Percentiles rank a stretch among this genome's conserved stretches.
Conservation (phyloP, 1,284 basidiomycete species). For the Xerocomus nothofagi region DNA sequence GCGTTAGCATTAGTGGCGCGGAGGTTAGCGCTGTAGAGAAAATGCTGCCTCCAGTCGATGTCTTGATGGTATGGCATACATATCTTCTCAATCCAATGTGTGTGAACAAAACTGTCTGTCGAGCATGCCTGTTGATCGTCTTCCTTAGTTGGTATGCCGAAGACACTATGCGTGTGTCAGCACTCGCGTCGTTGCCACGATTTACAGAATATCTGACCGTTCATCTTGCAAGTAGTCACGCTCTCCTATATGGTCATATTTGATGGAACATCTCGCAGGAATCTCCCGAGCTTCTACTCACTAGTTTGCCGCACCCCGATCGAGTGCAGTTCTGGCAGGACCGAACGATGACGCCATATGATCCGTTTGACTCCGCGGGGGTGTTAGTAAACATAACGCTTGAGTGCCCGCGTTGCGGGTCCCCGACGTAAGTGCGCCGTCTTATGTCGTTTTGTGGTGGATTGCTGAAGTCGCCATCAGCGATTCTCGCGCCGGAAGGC, state of each 20-base stretch:
- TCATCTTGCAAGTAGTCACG: neutral
- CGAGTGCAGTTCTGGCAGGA: neutral
- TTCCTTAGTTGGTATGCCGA: neutral
- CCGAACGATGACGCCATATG: neutral
- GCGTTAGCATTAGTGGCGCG: neutral
- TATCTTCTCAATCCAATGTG: neutral
- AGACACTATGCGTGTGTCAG: neutral
- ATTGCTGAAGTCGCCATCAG: neutral
- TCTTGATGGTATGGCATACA: neutral
- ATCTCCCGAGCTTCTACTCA: neutral
- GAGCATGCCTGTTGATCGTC: neutral
- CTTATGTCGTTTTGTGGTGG: neutral
- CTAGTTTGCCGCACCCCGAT: neutral
- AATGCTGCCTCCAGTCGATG: neutral
- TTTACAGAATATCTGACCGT: neutral
- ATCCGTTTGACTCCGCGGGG: neutral
- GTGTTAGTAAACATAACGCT: neutral
- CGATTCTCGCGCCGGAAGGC: neutral
- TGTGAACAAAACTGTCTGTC: neutral
- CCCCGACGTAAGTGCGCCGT: neutral
- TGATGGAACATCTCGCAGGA: neutral
- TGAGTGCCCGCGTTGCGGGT: neutral
- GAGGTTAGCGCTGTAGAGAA: neutral
- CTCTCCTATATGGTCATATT: neutral
- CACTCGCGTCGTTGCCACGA: neutral